Base-by-base conservation (phyloP, 768 basidiomycete species). In the Podaxis sp. region DNA sequence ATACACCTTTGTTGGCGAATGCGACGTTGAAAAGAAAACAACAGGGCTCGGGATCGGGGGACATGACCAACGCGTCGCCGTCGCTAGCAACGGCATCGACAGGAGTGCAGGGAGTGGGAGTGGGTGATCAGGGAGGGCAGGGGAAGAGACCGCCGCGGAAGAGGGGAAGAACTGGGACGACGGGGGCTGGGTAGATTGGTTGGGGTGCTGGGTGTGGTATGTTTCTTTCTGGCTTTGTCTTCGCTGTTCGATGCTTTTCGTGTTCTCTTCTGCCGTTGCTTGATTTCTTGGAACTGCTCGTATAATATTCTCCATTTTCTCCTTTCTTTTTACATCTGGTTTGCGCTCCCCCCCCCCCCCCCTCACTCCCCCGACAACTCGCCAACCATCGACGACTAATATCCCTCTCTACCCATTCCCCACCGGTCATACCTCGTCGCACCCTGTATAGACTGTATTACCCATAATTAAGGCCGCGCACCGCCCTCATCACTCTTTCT, bases 1-100 rank as follows among this genome's bases (percentile, higher is more conserved):
- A 80, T 68, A 83, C 85, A 33, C 82, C 85, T 2, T 76, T 83
- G 9, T 67, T 83, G 73, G 58, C 78, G 38, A 73, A 77, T 67
- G 74, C 83, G 53, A 75, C 82, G 27, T 73, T 86, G 69, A 88
- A 88, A 72, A 79, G 87, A 68, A 87, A 87, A 63, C 77, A 78
- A 61, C 72, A 71, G 37, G 71, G 74, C 19, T 78, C 77, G 38
- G 70, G 75, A 13, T 72, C 80, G 19, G 36, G 53, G 55, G 51
- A n/a, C 19, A 40, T 24, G 15, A 25, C 19, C 41, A 51, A 36
- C 40, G 29, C 55, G 56, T 73, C 76, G 63, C 77, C 76, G 57
- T 76, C 83, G 1, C 66, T 74, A 54, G 79, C 80, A 64, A 41
- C 72, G 80, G 40, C 66, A 76, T 66, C 89, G 86, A 75, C 79